phyloP scores from a whole-genome alignment of 495 filamentous ascomycete genomes.

The Trichoderma asperelloides region DNA sequence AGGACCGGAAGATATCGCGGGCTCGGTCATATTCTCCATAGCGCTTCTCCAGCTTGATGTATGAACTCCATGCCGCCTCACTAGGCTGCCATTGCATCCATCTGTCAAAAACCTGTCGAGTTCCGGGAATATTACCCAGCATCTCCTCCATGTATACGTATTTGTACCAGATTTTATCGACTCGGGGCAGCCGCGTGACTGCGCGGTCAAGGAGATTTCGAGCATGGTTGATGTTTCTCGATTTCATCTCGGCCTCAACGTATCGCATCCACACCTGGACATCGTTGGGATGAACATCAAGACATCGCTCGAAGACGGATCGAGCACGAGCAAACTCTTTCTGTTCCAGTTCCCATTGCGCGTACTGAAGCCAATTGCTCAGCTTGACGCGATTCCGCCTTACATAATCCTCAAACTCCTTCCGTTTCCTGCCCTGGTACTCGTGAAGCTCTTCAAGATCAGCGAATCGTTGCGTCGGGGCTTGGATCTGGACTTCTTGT shows the following conservation, averaged over 20 bases:
- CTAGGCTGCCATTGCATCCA: conserved; percentile 99
- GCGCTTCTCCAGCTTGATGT: conserved; percentile 94
- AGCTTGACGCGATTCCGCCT: conserved; percentile 90
- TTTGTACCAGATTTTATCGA: conserved; percentile 97
- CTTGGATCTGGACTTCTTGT: conserved; percentile 79
- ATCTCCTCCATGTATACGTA: conserved; percentile 99
- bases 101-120: conserved; percentile 88
- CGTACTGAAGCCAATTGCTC: conserved; percentile 99
- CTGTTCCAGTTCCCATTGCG: conserved; percentile 94
- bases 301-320: conserved; percentile 91
- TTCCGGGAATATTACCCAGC: conserved; percentile 83
- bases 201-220: conserved; percentile 90
- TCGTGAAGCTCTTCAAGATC: conserved; percentile 98
- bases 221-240: conserved; percentile 93
- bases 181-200: conserved; percentile 79
- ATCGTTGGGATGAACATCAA: conserved; percentile 79
- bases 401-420: conserved; percentile 97
- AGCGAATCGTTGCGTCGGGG: conserved; percentile 88
- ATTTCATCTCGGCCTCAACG: conserved; percentile 94
- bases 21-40: conserved; percentile 85
- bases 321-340: conserved; percentile 94
- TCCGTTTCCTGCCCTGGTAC: conserved; percentile 89
- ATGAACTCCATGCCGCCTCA: conserved; percentile 88
- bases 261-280: conserved; percentile 61
- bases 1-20: conserved; percentile 77